Evolutionary conservation across 1,284 basidiomycete genomes (phyloP).

Genomic region (Rhodotorula sp.): DNA sequence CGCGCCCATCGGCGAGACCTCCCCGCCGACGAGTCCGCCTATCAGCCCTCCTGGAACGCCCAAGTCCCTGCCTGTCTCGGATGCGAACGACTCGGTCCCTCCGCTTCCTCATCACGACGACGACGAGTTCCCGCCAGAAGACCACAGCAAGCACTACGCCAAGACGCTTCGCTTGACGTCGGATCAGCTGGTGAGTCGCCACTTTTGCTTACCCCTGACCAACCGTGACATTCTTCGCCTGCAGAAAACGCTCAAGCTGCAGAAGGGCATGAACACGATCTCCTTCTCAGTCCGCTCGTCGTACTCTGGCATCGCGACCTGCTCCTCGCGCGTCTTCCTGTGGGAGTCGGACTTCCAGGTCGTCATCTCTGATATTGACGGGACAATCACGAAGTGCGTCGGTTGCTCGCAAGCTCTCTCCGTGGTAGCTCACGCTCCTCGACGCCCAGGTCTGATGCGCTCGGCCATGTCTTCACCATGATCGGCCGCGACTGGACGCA

Average conservation of each 20-base stretch:
- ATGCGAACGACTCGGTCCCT: not conserved
- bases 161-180: conserved; percentile 88
- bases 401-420: conserved; percentile 6
- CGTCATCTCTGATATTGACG: conserved; percentile 97
- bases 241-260: conserved; percentile 80
- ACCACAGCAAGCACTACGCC: conserved; percentile 64
- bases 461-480: conserved; percentile 97
- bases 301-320: conserved; percentile 79
- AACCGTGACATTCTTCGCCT: conserved; percentile 4
- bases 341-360: conserved; percentile 89
- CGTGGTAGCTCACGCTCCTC: conserved; percentile 5
- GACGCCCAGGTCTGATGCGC: conserved; percentile 76
- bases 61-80: conserved; percentile 4
- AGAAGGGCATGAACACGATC: conserved; percentile 84
- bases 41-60: conserved; percentile 31
- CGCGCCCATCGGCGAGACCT: conserved; percentile 11
- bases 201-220: not conserved
- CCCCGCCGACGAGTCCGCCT: conserved; percentile 22
- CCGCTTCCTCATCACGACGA: not conserved
- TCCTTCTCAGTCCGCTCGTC: conserved; percentile 85
- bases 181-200: conserved; percentile 66
- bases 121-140: conserved; percentile 15
- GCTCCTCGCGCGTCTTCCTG: conserved; percentile 89
- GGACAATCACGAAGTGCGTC: conserved; percentile 93
- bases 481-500: conserved; percentile 99